Percentiles rank a stretch among this genome's conserved stretches.
phyloP scores from a whole-genome alignment of 257 asterid genomes.

The Solanum gandarillasii region DNA sequence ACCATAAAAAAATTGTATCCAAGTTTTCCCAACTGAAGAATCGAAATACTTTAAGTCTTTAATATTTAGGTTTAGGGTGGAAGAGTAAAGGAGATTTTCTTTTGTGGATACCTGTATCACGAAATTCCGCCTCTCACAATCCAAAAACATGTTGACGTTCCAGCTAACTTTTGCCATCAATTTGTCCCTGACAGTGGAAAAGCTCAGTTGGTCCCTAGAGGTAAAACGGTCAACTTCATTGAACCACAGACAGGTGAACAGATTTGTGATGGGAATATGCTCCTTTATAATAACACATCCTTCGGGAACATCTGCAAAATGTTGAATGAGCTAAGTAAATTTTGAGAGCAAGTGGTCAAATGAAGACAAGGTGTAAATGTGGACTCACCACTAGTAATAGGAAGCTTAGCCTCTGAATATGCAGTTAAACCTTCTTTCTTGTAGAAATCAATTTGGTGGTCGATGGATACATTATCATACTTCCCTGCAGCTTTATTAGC shows the following conservation, averaged over 20 bases:
- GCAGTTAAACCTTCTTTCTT: conserved; percentile 80
- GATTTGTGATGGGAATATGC: conserved; percentile 82
- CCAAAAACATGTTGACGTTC: conserved; percentile 78
- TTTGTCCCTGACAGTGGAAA: conserved; percentile 91
- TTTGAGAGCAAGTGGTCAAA: background rate
- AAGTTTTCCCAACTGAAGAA: background rate
- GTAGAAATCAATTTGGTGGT: conserved; percentile 72
- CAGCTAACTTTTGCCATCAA: conserved; percentile 54
- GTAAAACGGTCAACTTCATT: conserved; percentile 97
- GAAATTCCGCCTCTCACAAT: conserved; percentile 87
- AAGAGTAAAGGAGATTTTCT: background rate
- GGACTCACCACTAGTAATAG: conserved; percentile 78
- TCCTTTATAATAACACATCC: conserved; percentile 90
- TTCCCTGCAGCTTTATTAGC: conserved; percentile 92
- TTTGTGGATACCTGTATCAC: conserved; percentile 60
- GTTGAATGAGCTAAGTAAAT: background rate
- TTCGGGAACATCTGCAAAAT: conserved; percentile 94
- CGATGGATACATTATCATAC: conserved; percentile 66
- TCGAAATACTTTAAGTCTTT: too few species aligned
- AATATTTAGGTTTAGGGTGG: too few species aligned
- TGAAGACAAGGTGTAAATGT: background rate
- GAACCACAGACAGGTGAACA: conserved; percentile 93
- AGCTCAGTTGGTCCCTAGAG: conserved; percentile 91
- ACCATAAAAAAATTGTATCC: background rate
- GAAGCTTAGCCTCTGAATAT: conserved; percentile 76